Base-by-base conservation (phyloP, 768 basidiomycete genomes). In the Suillus ampliporus region DNA sequence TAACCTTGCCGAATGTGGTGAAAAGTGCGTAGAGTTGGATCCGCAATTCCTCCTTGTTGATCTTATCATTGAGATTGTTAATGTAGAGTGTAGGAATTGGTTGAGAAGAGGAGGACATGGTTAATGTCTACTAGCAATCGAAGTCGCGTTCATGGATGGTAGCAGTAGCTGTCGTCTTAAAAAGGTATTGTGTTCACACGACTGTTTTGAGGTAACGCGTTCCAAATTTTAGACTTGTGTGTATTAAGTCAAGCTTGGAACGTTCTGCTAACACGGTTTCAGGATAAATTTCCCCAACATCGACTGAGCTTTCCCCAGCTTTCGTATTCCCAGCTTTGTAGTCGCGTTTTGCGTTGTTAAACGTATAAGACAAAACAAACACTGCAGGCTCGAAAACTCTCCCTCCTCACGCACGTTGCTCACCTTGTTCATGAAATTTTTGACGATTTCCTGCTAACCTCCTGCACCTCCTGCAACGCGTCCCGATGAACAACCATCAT, bases 51-150 rank as follows among this genome's bases (percentile, higher is more conserved):
- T 92, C 89, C 75, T 95, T 97, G 80, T 92, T 92, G 69, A 95
- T 83, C 78, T 94, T 92, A 76, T 94, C 90, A 71, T 97, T 95
- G 74, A 98, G 86, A 71, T 96, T 95, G 71, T 94, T 92, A 77
- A 98, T 78, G 78, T 96, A 97, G 69, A 98, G 85, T 61, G 96
- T 94, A 47, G 87, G 83, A 73, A 91, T 94, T 23, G 96, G 96
- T 73, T 91, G 89, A 65, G 81, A 83, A 44, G 75, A n/a, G n/a
- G n/a, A n/a, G n/a, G n/a, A 66, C 69, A 83, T 81, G 65, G 82
- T 47, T 43, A 35, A 8, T 50, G 46, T 13, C 47, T 19, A 7
- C 26, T 19, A 11, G 17, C n/a, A 23, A n/a, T n/a, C n/a, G n/a
- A n/a, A 41, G 23, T 43, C 54, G 46, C 31, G 44, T n/a, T 43